Evolutionary conservation across 75 land plant species (phyloP), one percentile per base, ranked within the genome.

Genomic region (Adiantum capillusveneris): DNA sequence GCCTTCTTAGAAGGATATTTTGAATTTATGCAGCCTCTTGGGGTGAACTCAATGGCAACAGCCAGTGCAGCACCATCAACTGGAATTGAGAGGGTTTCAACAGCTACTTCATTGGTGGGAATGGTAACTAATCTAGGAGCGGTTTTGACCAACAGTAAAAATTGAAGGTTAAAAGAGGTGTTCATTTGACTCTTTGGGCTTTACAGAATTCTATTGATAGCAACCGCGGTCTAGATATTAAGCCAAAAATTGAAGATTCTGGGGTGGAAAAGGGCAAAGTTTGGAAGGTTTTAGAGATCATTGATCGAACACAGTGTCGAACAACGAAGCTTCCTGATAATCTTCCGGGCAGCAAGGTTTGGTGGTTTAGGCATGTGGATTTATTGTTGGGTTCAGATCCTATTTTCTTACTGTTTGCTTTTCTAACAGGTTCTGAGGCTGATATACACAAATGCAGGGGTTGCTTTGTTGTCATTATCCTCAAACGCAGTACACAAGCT

Each of bases 291-390:
- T 64, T 81, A 51, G 90, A 86, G 11, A 78, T 81, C 29, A 63
- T 58, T 31, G 88, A 87, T 25, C 36, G 76, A 26, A 46, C 62
- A 22, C 81, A 81, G 53, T 77, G 83, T 55, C 71, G 73, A 24
- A 56, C 88, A 16, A 30, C 72, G 25, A 76, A 72, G 59, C 58
- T 87, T 31, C 85, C 88, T 12, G 90, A 86, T 25, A 65, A 60
- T 56, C 31, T 83, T 20, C 65, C 80, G 51, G 56, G 85, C 56
- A 84, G 74, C 68, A 94, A 82, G 96, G 98, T 94, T 34, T 34
- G 37, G 3, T 34, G 37, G 9, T 34, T 9, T 34, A 5, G 37
- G 9, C 37, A 34, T 34, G 37, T 9, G 9, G 9, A 34, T 45
- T 34, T 34, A 29, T n/a, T 18, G 24, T 58, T 36, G 7, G 9